Evolutionary conservation across 192 early-diverging fungal species (phyloP), one percentile per base, ranked within the genome.

Genomic region (Hyaloraphidium curvatum): DNA sequence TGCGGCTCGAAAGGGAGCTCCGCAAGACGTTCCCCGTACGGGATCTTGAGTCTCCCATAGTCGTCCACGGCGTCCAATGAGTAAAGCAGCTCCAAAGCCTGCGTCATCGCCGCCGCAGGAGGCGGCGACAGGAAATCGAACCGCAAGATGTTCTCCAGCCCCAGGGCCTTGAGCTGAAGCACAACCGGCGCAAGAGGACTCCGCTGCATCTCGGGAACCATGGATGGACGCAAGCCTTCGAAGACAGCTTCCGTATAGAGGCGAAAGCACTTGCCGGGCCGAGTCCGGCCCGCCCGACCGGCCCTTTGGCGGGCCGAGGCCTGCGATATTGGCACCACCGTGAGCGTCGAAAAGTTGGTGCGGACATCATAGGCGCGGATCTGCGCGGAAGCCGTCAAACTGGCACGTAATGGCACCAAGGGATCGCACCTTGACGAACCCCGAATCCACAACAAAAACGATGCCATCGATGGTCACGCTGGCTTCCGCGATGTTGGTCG

Each of bases 401-500:
- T 61, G 2, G 5, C 28, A n/a, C 41, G 16, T 4, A 48, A 23
- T 14, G 35, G 40, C 37, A 31, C n/a, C n/a, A n/a, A n/a, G n/a
- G n/a, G n/a, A n/a, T n/a, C 30, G 0, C 57, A 75, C 71, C 57
- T 85, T 84, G 29, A 80, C 82, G 69, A 86, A 84, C 1, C 86
- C 86, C 51, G 67, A 67, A 62, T 89, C 86, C 53, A 89, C 65
- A 2, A 89, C 82, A 54, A 75, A 84, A 2, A 75, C 74, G 17
- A 87, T 79, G 0, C 79, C 82, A 25, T 80, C 76, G 39, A 89
- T 74, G 0, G 84, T 85, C 2, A 87, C 67, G 1, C 79, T 81
- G 2, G 86, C 83, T 56, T 93, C 90, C 1, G 89, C 89, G 27
- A 90, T 77, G 51, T 91, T 92, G 9, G 90, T 92, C 0, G 93